These are phyloP conservation scores for Striga hermonthica DNA, from an alignment of 305 asterid species.

Conservation along the genomic window DNA sequence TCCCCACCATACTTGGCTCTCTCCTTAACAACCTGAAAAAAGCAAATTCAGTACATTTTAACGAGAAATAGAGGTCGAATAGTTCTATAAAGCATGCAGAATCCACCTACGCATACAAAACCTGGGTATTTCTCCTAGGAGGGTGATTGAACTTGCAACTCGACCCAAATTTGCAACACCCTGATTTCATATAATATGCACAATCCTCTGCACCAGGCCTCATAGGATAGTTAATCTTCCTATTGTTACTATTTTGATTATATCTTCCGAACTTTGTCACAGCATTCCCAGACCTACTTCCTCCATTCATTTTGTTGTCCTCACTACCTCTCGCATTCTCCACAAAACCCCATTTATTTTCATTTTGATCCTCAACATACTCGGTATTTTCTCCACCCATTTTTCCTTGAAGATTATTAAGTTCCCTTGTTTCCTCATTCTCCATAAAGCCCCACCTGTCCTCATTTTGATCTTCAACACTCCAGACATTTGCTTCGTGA, in stretches of 20 bases:
- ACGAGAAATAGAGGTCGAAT: neutral
- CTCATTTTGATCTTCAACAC: conserved; percentile 8
- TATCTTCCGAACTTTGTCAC: conserved; percentile 29
- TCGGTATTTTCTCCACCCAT: too few relatives aligned
- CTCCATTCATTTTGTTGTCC: conserved; percentile 20
- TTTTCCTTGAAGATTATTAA: too few relatives aligned
- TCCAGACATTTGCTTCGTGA: neutral
- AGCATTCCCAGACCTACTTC: conserved; percentile 23
- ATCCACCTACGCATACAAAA: conserved; percentile 24
- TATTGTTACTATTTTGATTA: conserved; percentile 32
- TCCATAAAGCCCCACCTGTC: conserved; percentile 3
- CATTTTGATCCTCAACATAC: too few relatives aligned
- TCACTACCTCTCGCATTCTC: neutral
- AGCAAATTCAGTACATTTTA: conserved; percentile 2
- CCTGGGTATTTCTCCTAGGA: conserved; percentile 64
- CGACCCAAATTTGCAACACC: conserved; percentile 76
- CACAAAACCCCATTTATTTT: too few relatives aligned
- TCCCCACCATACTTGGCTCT: conserved; percentile 38
- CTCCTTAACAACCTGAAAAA: conserved; percentile 41
- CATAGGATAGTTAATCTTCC: conserved; percentile 55
- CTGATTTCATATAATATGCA: conserved; percentile 66
- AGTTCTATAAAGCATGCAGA: conserved; percentile 7
- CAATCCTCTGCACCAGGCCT: conserved; percentile 93
- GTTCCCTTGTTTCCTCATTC: neutral
- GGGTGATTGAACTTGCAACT: conserved; percentile 95